Evolutionary conservation across 768 basidiomycete genomes (phyloP).

Genomic region (Hericium coralloides): DNA sequence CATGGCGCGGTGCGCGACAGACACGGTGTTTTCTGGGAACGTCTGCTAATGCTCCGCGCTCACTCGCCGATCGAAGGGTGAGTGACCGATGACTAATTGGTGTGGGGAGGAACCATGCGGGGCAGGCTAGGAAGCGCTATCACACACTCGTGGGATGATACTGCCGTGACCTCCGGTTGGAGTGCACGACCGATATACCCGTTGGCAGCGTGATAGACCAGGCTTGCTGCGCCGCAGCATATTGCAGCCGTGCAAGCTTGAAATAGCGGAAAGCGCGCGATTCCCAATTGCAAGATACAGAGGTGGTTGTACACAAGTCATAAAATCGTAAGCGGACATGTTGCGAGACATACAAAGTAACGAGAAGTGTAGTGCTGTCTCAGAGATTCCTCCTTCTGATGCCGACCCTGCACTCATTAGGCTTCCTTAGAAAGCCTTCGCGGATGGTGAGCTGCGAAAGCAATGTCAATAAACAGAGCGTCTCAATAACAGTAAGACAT

Average conservation of each 20-base stretch:
- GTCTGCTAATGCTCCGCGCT: background rate
- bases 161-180: background rate
- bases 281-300: too few relatives aligned
- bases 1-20: background rate
- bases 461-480: background rate
- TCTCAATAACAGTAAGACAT: slow-evolving; percentile 17
- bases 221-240: background rate
- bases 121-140: background rate
- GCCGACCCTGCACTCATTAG: slow-evolving; percentile 61
- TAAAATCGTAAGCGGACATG: background rate
- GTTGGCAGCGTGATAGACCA: background rate
- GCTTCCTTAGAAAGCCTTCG: slow-evolving; percentile 88
- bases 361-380: background rate
- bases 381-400: slow-evolving; percentile 50
- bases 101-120: background rate
- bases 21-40: background rate
- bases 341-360: background rate
- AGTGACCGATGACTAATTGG: background rate
- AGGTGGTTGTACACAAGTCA: background rate
- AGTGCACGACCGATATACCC: background rate
- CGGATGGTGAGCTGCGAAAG: slow-evolving; percentile 50
- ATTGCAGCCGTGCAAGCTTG: background rate
- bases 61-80: background rate
- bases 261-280: too few relatives aligned
- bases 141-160: background rate